Conservation (phyloP, 2,329 filamentous ascomycete genomes). For the Cryphonectria parasitica region DNA sequence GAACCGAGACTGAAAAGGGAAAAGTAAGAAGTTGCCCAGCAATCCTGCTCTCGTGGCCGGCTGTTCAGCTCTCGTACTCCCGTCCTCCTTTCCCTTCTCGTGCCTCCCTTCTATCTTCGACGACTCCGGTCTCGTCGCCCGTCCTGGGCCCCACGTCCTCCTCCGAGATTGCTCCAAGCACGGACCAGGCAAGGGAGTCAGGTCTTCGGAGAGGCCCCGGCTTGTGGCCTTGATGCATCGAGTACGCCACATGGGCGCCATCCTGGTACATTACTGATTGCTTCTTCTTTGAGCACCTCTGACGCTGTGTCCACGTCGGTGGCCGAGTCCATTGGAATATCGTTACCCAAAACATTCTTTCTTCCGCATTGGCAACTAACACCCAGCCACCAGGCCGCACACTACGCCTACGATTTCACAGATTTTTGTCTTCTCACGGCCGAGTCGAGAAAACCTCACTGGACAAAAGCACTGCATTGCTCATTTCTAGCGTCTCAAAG, state of each 20-base stretch:
- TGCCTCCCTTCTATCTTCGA: neutral
- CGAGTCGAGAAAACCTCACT: neutral
- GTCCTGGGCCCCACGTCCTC: neutral
- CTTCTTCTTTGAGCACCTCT: neutral
- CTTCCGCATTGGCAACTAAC: constrained; percentile 11
- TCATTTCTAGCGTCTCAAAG: neutral
- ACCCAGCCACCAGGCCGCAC: constrained; percentile 7
- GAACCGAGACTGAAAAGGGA: neutral
- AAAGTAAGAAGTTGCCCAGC: neutral
- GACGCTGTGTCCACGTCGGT: neutral
- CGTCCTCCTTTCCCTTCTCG: neutral
- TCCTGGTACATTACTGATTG: neutral
- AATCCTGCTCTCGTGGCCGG: neutral
- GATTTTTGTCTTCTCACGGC: neutral
- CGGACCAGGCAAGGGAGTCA: neutral
- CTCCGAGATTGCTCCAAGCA: constrained; percentile 1
- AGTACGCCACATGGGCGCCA: neutral
- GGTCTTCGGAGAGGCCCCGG: neutral
- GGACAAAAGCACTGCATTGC: neutral
- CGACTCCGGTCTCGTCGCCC: constrained; percentile 1
- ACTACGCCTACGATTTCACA: neutral
- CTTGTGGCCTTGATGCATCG: neutral
- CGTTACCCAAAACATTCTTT: neutral
- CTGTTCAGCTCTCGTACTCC: neutral
- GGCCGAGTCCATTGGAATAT: too few relatives aligned